A percentile compares a stretch with the other conserved stretches of the same genome.
Evolutionary conservation across 352 stramenopile species (phyloP).

Genomic region (Phytophthora kernoviae): DNA sequence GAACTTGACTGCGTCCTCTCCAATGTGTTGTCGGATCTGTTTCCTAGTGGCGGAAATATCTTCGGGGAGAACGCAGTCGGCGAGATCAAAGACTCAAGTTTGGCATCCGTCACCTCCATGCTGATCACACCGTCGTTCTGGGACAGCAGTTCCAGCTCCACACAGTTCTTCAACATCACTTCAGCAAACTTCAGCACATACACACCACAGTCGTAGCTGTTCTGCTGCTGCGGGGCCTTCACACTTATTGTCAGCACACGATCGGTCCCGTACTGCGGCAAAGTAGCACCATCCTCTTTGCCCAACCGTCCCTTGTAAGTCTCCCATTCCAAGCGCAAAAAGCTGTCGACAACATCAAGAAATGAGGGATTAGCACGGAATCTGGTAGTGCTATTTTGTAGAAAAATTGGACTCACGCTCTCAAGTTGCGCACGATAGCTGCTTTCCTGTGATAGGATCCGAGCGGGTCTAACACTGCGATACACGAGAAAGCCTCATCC

Average conservation of each 20-base stretch:
- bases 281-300: constrained; percentile 5
- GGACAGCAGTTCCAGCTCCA: constrained; percentile 22
- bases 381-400: not conserved
- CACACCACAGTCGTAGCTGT: constrained; percentile 71
- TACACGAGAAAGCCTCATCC: constrained; percentile 51
- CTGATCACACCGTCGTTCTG: constrained; percentile 35
- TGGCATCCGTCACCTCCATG: constrained; percentile 44
- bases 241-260: constrained; percentile 40
- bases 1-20: constrained; percentile 33
- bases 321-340: constrained; percentile 61
- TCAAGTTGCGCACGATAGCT: constrained; percentile 61
- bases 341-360: constrained; percentile 26
- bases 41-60: constrained; percentile 40
- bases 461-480: constrained; percentile 74
- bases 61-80: constrained; percentile 42
- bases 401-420: constrained; percentile 40
- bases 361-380: not conserved
- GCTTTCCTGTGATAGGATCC: constrained; percentile 69
- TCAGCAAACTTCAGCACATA: constrained; percentile 71
- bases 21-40: constrained; percentile 43
- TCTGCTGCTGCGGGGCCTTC: constrained; percentile 59
- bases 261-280: constrained; percentile 41
- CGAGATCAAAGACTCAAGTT: constrained; percentile 48
- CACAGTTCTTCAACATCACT: constrained; percentile 55
- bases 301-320: constrained; percentile 23